Percentiles rank a stretch among this genome's conserved stretches.
phyloP scores from a whole-genome alignment of 345 rosid species.

The Sisymbrium irio region DNA sequence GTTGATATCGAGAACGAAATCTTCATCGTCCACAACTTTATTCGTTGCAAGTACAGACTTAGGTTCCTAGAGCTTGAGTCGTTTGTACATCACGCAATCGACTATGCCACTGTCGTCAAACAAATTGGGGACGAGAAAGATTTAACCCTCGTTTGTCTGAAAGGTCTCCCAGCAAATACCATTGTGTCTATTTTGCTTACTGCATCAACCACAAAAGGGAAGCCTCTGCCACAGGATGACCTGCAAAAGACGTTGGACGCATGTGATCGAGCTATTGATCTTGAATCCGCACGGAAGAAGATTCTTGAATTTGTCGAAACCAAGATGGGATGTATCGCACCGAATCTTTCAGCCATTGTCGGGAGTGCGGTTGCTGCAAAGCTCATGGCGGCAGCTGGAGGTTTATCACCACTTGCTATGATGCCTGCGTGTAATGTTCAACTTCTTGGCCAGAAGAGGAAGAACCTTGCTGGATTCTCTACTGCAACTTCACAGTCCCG shows the following conservation, averaged over 20 bases:
- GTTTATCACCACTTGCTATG: slow-evolving; percentile 58
- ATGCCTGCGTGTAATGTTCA: too few relatives aligned
- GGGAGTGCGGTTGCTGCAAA: slow-evolving; percentile 97
- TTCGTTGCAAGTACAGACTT: slow-evolving; percentile 68
- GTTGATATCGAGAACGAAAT: slow-evolving; percentile 83
- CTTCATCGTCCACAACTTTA: slow-evolving; percentile 68
- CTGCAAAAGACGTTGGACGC: slow-evolving; percentile 69
- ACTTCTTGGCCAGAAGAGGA: too few relatives aligned
- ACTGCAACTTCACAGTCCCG: slow-evolving; percentile 68
- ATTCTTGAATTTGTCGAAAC: slow-evolving; percentile 77
- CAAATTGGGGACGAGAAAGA: too few relatives aligned
- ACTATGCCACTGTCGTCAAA: slow-evolving; percentile 50
- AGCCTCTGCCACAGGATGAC: slow-evolving; percentile 62
- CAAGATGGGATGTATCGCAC: slow-evolving; percentile 53
- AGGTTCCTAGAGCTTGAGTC: slow-evolving; percentile 88
- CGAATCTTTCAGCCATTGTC: slow-evolving; percentile 47
- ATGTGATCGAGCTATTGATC: slow-evolving; percentile 74
- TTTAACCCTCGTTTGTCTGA: too few relatives aligned
- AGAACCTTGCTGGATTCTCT: too few relatives aligned
- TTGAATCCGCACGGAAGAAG: slow-evolving; percentile 64
- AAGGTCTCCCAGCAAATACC: too few relatives aligned
- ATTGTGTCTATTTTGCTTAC: too few relatives aligned
- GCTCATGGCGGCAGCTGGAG: slow-evolving; percentile 98
- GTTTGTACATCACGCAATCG: slow-evolving; percentile 75
- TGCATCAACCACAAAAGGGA: too few relatives aligned